Conservation (phyloP, 176 grass and related monocot species). For the Aegilops speltoides region DNA sequence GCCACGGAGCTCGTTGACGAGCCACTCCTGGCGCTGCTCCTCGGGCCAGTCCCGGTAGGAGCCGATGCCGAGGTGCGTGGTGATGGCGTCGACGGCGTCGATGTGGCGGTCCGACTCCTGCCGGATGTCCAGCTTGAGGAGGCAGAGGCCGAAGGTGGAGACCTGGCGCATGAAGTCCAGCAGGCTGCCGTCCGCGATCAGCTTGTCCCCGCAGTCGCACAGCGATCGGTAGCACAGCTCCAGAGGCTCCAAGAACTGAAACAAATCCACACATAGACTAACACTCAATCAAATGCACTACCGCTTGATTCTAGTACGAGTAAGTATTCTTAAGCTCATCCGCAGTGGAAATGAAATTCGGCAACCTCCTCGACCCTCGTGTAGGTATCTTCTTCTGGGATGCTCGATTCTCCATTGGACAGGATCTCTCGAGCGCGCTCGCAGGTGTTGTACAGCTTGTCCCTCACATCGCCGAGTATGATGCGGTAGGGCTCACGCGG, state of each 20-base stretch:
- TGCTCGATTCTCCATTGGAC: constrained; percentile 49
- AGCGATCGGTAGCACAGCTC: constrained; percentile 82
- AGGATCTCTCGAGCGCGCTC: constrained; percentile 63
- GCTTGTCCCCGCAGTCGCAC: constrained; percentile 65
- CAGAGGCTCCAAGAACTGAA: constrained; percentile 76
- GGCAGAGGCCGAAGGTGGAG: constrained; percentile 75
- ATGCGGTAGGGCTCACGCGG: constrained; percentile 68
- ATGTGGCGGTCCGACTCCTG: constrained; percentile 80
- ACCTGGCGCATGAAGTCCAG: constrained; percentile 76
- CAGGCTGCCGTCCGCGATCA: constrained; percentile 67
- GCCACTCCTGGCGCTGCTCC: constrained; percentile 70
- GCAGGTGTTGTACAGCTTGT: constrained; percentile 78
- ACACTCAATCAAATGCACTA: not conserved
- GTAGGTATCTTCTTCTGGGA: constrained; percentile 52
- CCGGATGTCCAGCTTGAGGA: constrained; percentile 77
- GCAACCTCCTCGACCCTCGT: constrained; percentile 58
- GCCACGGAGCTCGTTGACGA: constrained; percentile 59
- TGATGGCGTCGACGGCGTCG: constrained; percentile 68
- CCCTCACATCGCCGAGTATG: constrained; percentile 73
- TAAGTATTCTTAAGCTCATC: not conserved
- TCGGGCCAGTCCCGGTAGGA: constrained; percentile 76
- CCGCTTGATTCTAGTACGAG: no score
- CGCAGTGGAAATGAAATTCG: not conserved
- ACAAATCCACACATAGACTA: not conserved
- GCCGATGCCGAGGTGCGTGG: constrained; percentile 64